Evolutionary conservation across 352 stramenopile species (phyloP), one percentile per base, ranked within the genome.

Genomic region (Globisporangium nunn): DNA sequence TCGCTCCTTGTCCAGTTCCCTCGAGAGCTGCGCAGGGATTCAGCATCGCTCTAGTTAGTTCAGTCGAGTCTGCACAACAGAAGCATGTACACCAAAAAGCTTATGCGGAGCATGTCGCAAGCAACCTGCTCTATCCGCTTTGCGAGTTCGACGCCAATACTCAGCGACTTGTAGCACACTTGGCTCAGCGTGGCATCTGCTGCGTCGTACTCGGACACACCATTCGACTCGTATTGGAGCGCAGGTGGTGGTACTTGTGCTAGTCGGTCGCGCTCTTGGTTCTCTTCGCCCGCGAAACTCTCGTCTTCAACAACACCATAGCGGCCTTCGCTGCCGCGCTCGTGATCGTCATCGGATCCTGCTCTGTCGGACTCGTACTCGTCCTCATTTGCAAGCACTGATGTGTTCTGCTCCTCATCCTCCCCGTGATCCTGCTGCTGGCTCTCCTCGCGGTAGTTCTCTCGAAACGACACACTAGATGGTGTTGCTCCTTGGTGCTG

Each of bases 151-250:
- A 75, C 46, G 3, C 70, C 65, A 29, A 78, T 69, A 39, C 62
- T 54, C 29, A 75, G 56, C 3, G 70, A 78, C 53, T 74, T 78
- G 54, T 70, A 78, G 31, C 70, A 78, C 11, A 75, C 60, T 17
- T 73, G 58, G 39, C 67, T 65, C 30, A 78, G 62, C 39, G 58
- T 43, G 3, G 33, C 39, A 15, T 75, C 56, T 5, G 44, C 8
- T 0, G 50, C 39, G n/a, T 51, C 31, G 50, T 29, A 10, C 5
- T 41, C 4, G 4, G 2, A 0, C 35, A 10, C n/a, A 41, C 3
- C 0, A 48, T 18, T 15, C 1, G 14, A 12, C 30, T 18, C 40
- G 40, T 17, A 10, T 5, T 6, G 40, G 6, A 48, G n/a, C 1
- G 14, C n/a, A 7, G 43, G n/a, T 14, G 43, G 6, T 6, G 43